These are phyloP conservation scores for Evernia prunastri DNA, from an alignment of 495 filamentous ascomycete genomes.

Conservation along the genomic window DNA sequence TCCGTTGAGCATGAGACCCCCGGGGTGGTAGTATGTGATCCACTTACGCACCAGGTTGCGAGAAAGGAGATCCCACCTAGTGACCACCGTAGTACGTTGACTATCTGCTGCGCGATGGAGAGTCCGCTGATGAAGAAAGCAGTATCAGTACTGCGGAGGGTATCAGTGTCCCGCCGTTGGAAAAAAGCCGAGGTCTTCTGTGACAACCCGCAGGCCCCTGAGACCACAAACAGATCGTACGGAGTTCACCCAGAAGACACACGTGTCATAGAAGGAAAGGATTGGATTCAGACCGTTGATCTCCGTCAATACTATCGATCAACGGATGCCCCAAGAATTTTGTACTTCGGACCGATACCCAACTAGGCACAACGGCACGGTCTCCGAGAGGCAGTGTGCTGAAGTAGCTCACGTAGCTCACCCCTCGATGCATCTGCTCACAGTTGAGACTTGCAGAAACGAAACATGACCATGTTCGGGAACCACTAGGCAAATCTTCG, in stretches of 20 bases:
- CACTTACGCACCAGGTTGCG: not conserved
- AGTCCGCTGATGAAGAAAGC: not conserved
- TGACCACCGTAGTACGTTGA: not conserved
- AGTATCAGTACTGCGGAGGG: not conserved
- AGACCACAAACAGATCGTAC: not conserved
- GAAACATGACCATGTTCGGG: too few relatives aligned
- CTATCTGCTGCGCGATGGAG: not conserved
- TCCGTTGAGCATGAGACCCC: not conserved
- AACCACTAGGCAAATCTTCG: too few relatives aligned
- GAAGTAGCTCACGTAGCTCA: too few relatives aligned
- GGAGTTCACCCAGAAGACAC: too few relatives aligned
- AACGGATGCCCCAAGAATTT: too few relatives aligned
- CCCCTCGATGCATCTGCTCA: not conserved
- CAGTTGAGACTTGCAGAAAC: too few relatives aligned
- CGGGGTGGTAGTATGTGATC: not conserved
- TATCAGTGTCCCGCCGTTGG: not conserved
- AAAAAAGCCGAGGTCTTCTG: not conserved
- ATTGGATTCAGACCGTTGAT: too few relatives aligned
- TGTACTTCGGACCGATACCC: not conserved
- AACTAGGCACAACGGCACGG: not conserved
- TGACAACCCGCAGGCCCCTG: not conserved
- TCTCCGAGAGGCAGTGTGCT: not conserved
- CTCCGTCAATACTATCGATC: too few relatives aligned
- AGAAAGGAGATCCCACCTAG: not conserved
- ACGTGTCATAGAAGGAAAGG: too few relatives aligned